A percentile compares a stretch with the other conserved stretches of the same genome.
Conservation (phyloP, 2,329 filamentous ascomycete species). For the Phialocephala sp. region DNA sequence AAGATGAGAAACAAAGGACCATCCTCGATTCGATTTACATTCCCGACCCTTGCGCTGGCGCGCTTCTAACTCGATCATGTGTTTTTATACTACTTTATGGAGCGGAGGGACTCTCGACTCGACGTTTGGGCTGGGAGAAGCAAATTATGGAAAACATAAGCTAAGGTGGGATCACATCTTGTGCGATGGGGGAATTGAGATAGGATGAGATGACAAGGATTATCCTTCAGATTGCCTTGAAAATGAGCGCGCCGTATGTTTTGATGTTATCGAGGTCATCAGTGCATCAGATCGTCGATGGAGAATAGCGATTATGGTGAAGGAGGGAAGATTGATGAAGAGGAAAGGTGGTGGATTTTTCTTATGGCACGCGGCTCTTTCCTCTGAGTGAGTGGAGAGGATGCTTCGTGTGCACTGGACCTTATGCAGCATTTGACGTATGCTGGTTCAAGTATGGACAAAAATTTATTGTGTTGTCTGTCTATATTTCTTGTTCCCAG, state of each 20-base stretch:
- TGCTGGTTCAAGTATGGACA: slow-evolving; percentile 11
- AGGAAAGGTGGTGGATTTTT: slow-evolving; percentile 1
- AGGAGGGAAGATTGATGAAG: background rate
- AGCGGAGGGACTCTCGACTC: background rate
- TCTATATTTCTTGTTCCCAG: background rate
- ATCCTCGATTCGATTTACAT: background rate
- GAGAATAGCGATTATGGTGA: no score
- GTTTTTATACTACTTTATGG: slow-evolving; percentile 10
- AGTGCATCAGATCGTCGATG: no score
- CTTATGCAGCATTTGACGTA: background rate
- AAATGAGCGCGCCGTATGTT: slow-evolving; percentile 2
- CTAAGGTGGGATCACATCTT: background rate
- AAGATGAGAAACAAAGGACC: background rate
- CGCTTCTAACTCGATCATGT: slow-evolving; percentile 11
- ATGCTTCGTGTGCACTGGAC: background rate
- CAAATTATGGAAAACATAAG: slow-evolving; percentile 3
- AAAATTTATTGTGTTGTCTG: slow-evolving; percentile 12
- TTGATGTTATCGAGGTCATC: background rate
- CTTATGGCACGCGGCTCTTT: background rate
- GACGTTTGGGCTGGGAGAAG: background rate
- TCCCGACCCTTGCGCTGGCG: slow-evolving; percentile 1
- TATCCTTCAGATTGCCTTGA: slow-evolving; percentile 12
- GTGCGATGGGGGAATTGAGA: background rate
- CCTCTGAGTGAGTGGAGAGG: background rate
- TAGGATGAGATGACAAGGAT: background rate